Percentiles rank a stretch among this genome's conserved stretches.
Conservation (phyloP, 169 alveolate genomes). For the Babesia bovis region DNA sequence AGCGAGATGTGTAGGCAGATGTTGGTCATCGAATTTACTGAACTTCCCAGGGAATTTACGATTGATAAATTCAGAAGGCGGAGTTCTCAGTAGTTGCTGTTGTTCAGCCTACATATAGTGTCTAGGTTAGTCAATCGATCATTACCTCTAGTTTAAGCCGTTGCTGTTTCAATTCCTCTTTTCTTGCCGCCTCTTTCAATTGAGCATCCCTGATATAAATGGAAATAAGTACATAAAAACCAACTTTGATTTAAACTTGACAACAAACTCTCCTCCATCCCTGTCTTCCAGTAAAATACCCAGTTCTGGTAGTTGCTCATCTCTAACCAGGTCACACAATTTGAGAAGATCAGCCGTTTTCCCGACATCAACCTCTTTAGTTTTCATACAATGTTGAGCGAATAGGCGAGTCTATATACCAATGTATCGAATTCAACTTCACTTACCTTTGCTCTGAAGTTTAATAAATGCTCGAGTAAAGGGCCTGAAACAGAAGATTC, state of each 20-base stretch:
- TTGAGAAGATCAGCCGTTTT: slow-evolving; percentile 42
- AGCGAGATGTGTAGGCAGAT: slow-evolving; percentile 53
- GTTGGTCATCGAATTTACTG: slow-evolving; percentile 60
- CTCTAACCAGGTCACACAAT: slow-evolving; percentile 54
- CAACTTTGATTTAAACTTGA: slow-evolving; percentile 59
- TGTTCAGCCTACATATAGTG: slow-evolving; percentile 27
- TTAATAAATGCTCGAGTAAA: slow-evolving; percentile 39
- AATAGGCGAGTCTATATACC: slow-evolving; percentile 42
- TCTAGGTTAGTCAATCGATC: neutral
- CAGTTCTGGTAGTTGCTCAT: slow-evolving; percentile 40
- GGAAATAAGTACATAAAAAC: neutral
- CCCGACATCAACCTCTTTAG: slow-evolving; percentile 23
- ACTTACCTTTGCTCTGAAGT: slow-evolving; percentile 56
- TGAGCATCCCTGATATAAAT: slow-evolving; percentile 37
- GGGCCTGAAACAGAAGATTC: slow-evolving; percentile 38
- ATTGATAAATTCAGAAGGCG: slow-evolving; percentile 57
- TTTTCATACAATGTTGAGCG: slow-evolving; percentile 50
- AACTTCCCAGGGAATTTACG: slow-evolving; percentile 63
- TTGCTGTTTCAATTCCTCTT: slow-evolving; percentile 54
- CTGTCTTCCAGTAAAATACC: slow-evolving; percentile 65
- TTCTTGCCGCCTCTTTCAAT: slow-evolving; percentile 32
- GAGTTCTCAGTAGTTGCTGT: slow-evolving; percentile 19
- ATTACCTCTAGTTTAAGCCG: slow-evolving; percentile 47
- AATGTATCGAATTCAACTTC: neutral
- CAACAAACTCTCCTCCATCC: slow-evolving; percentile 52